These are phyloP conservation scores for Nemania sp. DNA, from an alignment of 2,329 filamentous ascomycete species.

Conservation along the genomic window DNA sequence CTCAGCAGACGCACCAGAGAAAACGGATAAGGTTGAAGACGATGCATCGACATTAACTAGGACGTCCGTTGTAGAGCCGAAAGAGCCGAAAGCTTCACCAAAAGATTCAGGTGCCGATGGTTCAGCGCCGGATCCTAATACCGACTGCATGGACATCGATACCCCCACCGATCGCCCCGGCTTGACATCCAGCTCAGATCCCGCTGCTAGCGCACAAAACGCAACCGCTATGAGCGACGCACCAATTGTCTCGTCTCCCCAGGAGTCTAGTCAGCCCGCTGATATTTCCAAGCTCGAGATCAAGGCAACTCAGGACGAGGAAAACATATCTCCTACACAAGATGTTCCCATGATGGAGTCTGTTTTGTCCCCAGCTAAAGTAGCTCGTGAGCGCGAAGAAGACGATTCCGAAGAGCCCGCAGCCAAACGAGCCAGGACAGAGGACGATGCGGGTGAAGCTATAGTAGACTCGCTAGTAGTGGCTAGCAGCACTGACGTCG, in stretches of 20 bases:
- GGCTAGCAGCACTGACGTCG: constrained; percentile 34
- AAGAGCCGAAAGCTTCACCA: constrained; percentile 32
- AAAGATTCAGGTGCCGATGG: constrained; percentile 9
- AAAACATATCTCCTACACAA: constrained; percentile 42
- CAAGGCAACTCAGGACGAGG: constrained; percentile 43
- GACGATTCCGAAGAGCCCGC: constrained; percentile 75
- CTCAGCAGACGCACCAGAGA: background rate
- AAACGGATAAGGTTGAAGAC: constrained; percentile 4
- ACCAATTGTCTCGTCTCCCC: constrained; percentile 47
- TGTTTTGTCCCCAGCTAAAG: constrained; percentile 59
- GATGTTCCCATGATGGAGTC: constrained; percentile 45
- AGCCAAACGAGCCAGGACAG: constrained; percentile 84
- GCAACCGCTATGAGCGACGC: constrained; percentile 44
- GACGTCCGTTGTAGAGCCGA: constrained; percentile 24
- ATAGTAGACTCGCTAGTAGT: constrained; percentile 46
- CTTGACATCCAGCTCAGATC: constrained; percentile 41
- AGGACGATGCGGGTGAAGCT: constrained; percentile 57
- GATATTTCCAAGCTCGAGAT: constrained; percentile 51
- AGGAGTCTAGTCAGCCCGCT: constrained; percentile 50
- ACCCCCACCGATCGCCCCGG: constrained; percentile 41
- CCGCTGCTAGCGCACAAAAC: constrained; percentile 42
- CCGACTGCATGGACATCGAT: constrained; percentile 51
- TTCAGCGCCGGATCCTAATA: background rate
- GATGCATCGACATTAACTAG: constrained; percentile 26
- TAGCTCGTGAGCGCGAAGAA: constrained; percentile 81